phyloP scores from a whole-genome alignment of 345 rosid species.

The Combretum micranthum region DNA sequence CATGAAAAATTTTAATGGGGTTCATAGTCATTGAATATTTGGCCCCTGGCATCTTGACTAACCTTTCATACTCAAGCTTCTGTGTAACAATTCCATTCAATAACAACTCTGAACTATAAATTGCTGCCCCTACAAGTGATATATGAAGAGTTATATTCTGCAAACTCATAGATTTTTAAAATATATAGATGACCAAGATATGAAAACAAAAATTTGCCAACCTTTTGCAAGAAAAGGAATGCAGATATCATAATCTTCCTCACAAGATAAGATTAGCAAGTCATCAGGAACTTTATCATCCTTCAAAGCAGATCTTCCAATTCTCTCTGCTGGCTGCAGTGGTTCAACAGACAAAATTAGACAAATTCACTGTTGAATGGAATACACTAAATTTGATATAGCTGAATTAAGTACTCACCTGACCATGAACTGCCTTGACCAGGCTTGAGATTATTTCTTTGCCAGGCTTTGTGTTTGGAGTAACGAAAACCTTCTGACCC shows the following conservation, averaged over 20 bases:
- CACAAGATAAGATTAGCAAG: slow-evolving; percentile 75
- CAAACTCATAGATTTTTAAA: too few relatives aligned
- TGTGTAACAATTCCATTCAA: slow-evolving; percentile 84
- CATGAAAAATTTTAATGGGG: background rate
- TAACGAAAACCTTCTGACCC: slow-evolving; percentile 64
- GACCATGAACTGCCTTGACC: slow-evolving; percentile 63
- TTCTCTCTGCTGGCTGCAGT: slow-evolving; percentile 63
- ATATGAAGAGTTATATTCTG: slow-evolving; percentile 1
- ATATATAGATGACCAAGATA: background rate
- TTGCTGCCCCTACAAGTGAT: slow-evolving; percentile 47
- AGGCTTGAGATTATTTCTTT: slow-evolving; percentile 53
- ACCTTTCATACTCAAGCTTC: slow-evolving; percentile 87
- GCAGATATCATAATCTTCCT: slow-evolving; percentile 53
- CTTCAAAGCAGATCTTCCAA: slow-evolving; percentile 61
- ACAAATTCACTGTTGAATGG: background rate
- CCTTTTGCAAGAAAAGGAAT: slow-evolving; percentile 80
- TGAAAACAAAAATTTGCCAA: slow-evolving; percentile 5
- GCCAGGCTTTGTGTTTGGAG: slow-evolving; percentile 65
- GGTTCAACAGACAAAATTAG: background rate
- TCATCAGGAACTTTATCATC: slow-evolving; percentile 45
- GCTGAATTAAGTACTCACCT: slow-evolving; percentile 25
- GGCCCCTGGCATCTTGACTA: slow-evolving; percentile 1
- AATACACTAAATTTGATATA: too few relatives aligned
- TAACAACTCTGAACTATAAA: slow-evolving; percentile 80
- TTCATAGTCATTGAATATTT: background rate